These are phyloP conservation scores for Saccharomycopsis fodiens DNA, from an alignment of 805 yeast species.

Conservation along the genomic window DNA sequence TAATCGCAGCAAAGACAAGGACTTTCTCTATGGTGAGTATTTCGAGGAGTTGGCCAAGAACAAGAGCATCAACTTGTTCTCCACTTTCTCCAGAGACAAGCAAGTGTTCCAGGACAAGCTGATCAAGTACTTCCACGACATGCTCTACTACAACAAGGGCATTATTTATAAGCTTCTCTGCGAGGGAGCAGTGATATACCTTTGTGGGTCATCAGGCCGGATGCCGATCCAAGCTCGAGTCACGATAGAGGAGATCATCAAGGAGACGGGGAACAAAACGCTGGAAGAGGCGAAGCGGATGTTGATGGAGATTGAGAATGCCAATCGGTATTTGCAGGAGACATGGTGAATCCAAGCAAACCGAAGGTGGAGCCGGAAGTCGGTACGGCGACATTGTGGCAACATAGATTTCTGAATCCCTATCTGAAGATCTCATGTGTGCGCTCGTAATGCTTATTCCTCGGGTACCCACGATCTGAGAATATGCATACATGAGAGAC, in stretches of 20 bases:
- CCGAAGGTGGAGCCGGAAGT: no score
- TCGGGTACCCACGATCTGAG: neutral
- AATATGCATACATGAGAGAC: neutral
- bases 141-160: conserved; percentile 43
- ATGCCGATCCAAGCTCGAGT: conserved; percentile 88
- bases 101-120: conserved; percentile 23
- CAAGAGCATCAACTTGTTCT: conserved; percentile 32
- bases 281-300: conserved; percentile 41
- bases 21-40: conserved; percentile 53
- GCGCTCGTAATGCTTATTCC: neutral
- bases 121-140: conserved; percentile 73
- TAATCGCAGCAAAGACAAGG: conserved; percentile 56
- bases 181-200: conserved; percentile 53
- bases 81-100: conserved; percentile 40
- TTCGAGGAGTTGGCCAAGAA: conserved; percentile 36
- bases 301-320: conserved; percentile 52
- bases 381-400: no score
- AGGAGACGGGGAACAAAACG: conserved; percentile 35
- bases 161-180: conserved; percentile 42
- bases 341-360: conserved; percentile 73
- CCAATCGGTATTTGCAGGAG: conserved; percentile 72
- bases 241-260: conserved; percentile 61
- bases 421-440: neutral
- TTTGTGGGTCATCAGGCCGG: conserved; percentile 90
- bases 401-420: no score